Evolutionary conservation across 139 green algal species (phyloP).

Genomic region (Chlorella vulgaris): DNA sequence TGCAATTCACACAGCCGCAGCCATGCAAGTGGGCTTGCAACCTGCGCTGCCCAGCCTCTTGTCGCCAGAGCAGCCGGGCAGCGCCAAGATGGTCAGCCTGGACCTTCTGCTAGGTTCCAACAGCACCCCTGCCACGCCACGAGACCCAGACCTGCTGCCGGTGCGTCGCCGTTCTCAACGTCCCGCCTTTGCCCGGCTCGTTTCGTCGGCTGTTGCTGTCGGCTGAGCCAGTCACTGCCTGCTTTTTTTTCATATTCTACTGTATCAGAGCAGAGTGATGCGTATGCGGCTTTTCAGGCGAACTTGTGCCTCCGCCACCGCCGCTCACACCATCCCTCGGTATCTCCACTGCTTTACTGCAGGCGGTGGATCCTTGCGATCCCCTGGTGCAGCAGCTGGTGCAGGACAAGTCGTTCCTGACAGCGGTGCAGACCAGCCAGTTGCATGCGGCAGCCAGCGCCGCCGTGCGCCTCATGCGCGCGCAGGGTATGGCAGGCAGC

Average conservation of each 20-base stretch:
- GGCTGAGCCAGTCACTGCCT: too few relatives aligned
- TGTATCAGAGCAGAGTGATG: too few relatives aligned
- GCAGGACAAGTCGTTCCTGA: conserved; percentile 36
- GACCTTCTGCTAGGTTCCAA: background rate
- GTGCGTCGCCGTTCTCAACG: background rate
- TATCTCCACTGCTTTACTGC: background rate
- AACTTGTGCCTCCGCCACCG: too few relatives aligned
- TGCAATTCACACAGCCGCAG: too few relatives aligned
- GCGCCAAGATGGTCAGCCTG: conserved; percentile 17
- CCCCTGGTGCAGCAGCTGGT: conserved; percentile 40
- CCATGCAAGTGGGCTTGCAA: background rate
- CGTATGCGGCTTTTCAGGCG: too few relatives aligned
- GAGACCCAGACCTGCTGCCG: conserved; percentile 14
- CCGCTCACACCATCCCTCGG: too few relatives aligned
- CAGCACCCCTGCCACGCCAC: conserved; percentile 6
- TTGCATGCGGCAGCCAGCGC: conserved; percentile 47
- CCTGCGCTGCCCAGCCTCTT: background rate
- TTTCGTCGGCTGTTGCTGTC: too few relatives aligned
- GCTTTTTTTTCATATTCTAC: too few relatives aligned
- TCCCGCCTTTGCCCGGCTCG: too few relatives aligned
- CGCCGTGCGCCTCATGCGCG: conserved; percentile 42
- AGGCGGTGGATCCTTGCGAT: conserved; percentile 16
- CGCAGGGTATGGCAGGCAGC: background rate
- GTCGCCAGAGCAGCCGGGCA: background rate
- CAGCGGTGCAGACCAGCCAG: conserved; percentile 44